Evolutionary conservation across 176 grass and related monocot genomes (phyloP).

Genomic region (Bromus sterilis): DNA sequence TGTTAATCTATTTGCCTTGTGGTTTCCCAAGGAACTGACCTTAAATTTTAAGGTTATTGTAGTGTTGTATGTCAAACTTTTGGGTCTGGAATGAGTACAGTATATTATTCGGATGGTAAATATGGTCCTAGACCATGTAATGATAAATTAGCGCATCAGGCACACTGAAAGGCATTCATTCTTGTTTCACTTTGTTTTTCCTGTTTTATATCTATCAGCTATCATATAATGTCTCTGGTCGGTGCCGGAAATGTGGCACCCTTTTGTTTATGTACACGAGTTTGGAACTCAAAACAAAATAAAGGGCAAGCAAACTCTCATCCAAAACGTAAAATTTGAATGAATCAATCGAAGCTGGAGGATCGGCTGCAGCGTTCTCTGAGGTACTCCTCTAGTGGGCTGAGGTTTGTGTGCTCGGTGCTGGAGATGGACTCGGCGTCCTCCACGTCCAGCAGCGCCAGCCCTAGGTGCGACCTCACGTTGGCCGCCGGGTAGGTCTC

Average conservation of each 20-base stretch:
- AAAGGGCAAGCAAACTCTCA: neutral
- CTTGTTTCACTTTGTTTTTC: neutral
- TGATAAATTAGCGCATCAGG: neutral
- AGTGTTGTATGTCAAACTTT: neutral
- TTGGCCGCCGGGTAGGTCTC: slow-evolving; percentile 72
- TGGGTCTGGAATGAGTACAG: neutral
- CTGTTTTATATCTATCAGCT: neutral
- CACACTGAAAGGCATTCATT: neutral
- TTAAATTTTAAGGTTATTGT: neutral
- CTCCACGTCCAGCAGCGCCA: slow-evolving; percentile 67
- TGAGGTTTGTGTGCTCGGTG: slow-evolving; percentile 61
- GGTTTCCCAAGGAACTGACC: neutral
- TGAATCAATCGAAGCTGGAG: slow-evolving; percentile 95
- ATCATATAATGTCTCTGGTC: neutral
- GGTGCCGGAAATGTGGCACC: slow-evolving; percentile 14
- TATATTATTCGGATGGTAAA: no score
- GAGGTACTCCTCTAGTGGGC: slow-evolving; percentile 79
- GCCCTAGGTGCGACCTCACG: slow-evolving; percentile 59
- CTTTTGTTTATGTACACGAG: slow-evolving; percentile 22
- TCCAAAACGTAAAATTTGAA: no score
- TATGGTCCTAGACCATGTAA: neutral
- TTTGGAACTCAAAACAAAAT: neutral
- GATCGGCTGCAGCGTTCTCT: slow-evolving; percentile 72
- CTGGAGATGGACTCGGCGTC: slow-evolving; percentile 72
- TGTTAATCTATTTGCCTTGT: neutral